phyloP scores from a whole-genome alignment of 2,329 filamentous ascomycete species.

The Plenodomus biglobosus region DNA sequence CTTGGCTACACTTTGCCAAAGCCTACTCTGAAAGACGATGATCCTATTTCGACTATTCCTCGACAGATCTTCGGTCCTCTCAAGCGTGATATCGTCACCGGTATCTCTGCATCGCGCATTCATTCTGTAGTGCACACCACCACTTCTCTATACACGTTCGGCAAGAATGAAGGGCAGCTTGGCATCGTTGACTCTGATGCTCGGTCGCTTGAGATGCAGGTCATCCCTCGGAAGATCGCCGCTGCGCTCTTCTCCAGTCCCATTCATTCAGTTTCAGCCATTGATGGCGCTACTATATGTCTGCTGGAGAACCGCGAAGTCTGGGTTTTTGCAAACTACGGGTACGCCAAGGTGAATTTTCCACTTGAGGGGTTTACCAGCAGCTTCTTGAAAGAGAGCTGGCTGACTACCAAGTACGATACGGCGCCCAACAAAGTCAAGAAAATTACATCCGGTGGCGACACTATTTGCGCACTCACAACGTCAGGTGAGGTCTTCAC shows the following conservation, averaged over 20 bases:
- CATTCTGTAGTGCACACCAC: constrained; percentile 89
- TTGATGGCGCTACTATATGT: constrained; percentile 84
- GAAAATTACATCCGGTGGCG: constrained; percentile 80
- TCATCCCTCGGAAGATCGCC: constrained; percentile 80
- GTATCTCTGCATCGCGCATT: constrained; percentile 83
- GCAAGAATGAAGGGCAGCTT: constrained; percentile 91
- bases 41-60: constrained; percentile 77
- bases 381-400: constrained; percentile 66
- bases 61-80: constrained; percentile 89
- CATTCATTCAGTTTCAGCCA: constrained; percentile 81
- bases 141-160: constrained; percentile 85
- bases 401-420: constrained; percentile 67
- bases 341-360: constrained; percentile 88
- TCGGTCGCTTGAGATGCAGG: constrained; percentile 81
- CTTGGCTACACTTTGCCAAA: constrained; percentile 79
- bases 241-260: constrained; percentile 73
- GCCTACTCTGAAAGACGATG: constrained; percentile 70
- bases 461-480: constrained; percentile 88
- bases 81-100: constrained; percentile 80
- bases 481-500: constrained; percentile 86
- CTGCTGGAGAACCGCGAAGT: constrained; percentile 85
- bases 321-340: constrained; percentile 93
- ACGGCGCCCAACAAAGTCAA: constrained; percentile 67
- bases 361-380: constrained; percentile 73
- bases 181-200: constrained; percentile 95